Conservation (phyloP, 116 monocot genomes). For the Cymodocea nodosa region DNA sequence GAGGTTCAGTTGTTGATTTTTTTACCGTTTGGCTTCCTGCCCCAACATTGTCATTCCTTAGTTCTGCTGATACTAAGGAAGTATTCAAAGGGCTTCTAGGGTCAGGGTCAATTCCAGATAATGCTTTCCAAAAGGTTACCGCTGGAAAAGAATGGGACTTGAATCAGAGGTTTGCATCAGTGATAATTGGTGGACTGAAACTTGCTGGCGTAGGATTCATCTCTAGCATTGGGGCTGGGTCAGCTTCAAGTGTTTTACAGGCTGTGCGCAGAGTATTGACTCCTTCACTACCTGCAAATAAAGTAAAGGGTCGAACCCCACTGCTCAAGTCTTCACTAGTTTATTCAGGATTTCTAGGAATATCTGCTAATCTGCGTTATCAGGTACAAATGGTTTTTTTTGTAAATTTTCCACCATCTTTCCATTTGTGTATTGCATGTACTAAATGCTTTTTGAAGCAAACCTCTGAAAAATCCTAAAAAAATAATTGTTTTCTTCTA, state of each 20-base stretch:
- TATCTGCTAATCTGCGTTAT: constrained; percentile 91
- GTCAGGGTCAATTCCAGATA: constrained; percentile 71
- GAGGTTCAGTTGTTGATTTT: constrained; percentile 95
- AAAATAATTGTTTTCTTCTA: not conserved
- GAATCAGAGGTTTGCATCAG: constrained; percentile 73
- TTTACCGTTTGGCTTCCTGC: constrained; percentile 99
- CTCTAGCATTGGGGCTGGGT: constrained; percentile 84
- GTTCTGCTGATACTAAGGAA: constrained; percentile 48
- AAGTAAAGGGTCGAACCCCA: constrained; percentile 35
- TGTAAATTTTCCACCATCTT: not conserved
- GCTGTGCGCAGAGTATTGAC: constrained; percentile 35
- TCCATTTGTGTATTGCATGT: no score
- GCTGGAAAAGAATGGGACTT: constrained; percentile 62
- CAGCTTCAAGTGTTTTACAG: constrained; percentile 47
- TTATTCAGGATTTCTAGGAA: constrained; percentile 79
- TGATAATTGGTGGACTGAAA: constrained; percentile 74
- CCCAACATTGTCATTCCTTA: constrained; percentile 79
- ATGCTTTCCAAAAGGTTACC: constrained; percentile 79
- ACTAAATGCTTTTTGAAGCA: no score
- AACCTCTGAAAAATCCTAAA: not conserved
- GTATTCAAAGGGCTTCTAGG: constrained; percentile 58
- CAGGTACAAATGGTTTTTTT: constrained; percentile 37
- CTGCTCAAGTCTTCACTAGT: constrained; percentile 66
- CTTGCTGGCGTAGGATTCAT: constrained; percentile 91
- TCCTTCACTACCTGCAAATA: constrained; percentile 16